Percentiles rank a stretch among this genome's conserved stretches.
These are phyloP conservation scores for Saturnispora quitensis DNA, from an alignment of 805 yeast genomes.

Conservation along the genomic window DNA sequence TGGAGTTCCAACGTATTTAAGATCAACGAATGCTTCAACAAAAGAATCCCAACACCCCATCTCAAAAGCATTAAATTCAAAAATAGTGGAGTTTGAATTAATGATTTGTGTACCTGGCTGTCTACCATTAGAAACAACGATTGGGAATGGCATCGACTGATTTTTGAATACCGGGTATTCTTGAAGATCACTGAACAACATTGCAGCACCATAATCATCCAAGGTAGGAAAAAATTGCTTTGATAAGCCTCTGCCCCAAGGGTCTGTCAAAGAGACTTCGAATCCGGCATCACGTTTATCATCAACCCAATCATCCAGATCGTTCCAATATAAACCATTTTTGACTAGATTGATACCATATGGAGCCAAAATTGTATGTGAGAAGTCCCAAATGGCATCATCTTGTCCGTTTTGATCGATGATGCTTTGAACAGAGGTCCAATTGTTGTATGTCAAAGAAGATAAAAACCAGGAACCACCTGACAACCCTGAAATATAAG, in stretches of 20 bases:
- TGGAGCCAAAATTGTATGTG: slow-evolving; percentile 49
- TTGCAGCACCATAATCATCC: slow-evolving; percentile 54
- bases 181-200: slow-evolving; percentile 49
- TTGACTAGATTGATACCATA: slow-evolving; percentile 51
- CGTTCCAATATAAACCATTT: slow-evolving; percentile 44
- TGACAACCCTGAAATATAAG: slow-evolving; percentile 68
- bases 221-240: slow-evolving; percentile 60
- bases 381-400: slow-evolving; percentile 59
- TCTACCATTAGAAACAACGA: slow-evolving; percentile 56
- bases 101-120: slow-evolving; percentile 51
- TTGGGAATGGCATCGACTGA: slow-evolving; percentile 66
- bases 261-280: slow-evolving; percentile 58
- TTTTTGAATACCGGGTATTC: slow-evolving; percentile 51
- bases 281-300: slow-evolving; percentile 56
- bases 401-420: slow-evolving; percentile 31
- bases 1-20: slow-evolving; percentile 61
- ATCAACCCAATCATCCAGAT: slow-evolving; percentile 43
- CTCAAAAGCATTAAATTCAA: slow-evolving; percentile 57
- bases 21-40: slow-evolving; percentile 52
- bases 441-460: slow-evolving; percentile 58
- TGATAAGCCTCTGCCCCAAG: slow-evolving; percentile 72
- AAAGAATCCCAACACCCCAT: slow-evolving; percentile 87
- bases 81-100: slow-evolving; percentile 58
- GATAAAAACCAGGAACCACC: slow-evolving; percentile 84
- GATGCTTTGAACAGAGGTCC: slow-evolving; percentile 60